A percentile compares a stretch with the other conserved stretches of the same genome.
These are phyloP conservation scores for Mucor sp. DNA, from an alignment of 371 early-diverging fungal genomes.

Conservation along the genomic window DNA sequence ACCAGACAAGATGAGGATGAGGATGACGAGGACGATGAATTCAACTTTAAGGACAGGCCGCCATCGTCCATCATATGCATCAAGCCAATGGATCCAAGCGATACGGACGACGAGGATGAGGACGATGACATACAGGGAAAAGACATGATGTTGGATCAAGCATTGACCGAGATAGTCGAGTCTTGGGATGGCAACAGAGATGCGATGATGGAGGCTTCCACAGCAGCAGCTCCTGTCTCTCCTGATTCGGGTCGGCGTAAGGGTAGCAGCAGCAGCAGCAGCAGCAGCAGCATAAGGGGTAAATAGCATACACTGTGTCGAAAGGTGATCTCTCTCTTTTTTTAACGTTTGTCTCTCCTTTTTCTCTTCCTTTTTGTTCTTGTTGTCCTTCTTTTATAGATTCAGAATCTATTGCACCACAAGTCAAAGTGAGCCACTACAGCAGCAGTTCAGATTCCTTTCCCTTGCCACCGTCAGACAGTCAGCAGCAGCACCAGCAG, in stretches of 20 bases:
- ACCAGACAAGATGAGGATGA: not conserved
- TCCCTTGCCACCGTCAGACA: conserved; percentile 20
- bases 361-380: not conserved
- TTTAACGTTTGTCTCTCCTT: not conserved
- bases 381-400: conserved; percentile 5
- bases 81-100: conserved; percentile 11
- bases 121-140: not conserved
- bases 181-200: not conserved
- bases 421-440: conserved; percentile 8
- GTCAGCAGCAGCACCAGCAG: not conserved
- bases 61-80: conserved; percentile 38
- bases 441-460: conserved; percentile 44
- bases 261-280: too few relatives aligned
- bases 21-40: conserved; percentile 36
- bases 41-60: conserved; percentile 44
- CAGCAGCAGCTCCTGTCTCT: not conserved
- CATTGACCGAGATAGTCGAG: not conserved
- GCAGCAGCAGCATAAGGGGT: conserved; percentile 6
- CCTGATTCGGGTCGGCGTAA: conserved; percentile 16
- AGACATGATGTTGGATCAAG: not conserved
- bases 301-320: not conserved
- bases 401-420: conserved; percentile 29
- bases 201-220: not conserved
- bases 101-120: not conserved
- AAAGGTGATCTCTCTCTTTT: not conserved